Conservation (phyloP, 306 rosid genomes). For the Cucurbita ficifolia region DNA sequence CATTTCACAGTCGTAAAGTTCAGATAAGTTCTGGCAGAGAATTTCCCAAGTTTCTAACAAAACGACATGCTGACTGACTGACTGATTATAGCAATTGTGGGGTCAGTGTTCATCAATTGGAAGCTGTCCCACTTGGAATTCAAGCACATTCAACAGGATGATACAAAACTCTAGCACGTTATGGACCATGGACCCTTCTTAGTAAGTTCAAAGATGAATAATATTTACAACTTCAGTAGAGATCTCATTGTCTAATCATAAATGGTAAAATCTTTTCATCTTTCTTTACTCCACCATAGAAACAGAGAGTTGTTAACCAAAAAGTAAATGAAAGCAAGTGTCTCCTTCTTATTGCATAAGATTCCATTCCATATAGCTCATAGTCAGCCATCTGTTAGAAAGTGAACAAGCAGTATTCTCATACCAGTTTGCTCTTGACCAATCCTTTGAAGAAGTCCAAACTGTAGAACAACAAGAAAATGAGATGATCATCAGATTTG, state of each 20-base stretch:
- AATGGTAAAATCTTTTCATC: not conserved
- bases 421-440: conserved; percentile 50
- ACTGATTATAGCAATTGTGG: not conserved
- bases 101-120: not conserved
- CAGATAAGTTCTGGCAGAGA: not conserved
- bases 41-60: not conserved
- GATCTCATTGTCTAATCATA: not conserved
- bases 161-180: not conserved
- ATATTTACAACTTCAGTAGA: not conserved
- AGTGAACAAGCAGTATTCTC: conserved; percentile 9
- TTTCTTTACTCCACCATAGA: not conserved
- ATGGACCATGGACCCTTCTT: not conserved
- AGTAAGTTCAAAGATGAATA: not conserved
- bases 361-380: conserved; percentile 1
- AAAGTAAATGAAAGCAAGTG: not conserved
- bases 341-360: not conserved
- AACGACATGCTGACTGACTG: not conserved
- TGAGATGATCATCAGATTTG: conserved; percentile 5
- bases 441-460: conserved; percentile 78
- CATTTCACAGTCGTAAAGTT: conserved; percentile 15
- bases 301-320: not conserved
- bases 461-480: conserved; percentile 24
- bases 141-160: not conserved
- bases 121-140: not conserved
- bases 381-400: not conserved